These are phyloP conservation scores for Aspergillus versicolor DNA, from an alignment of 2,329 filamentous ascomycete species.

Conservation along the genomic window DNA sequence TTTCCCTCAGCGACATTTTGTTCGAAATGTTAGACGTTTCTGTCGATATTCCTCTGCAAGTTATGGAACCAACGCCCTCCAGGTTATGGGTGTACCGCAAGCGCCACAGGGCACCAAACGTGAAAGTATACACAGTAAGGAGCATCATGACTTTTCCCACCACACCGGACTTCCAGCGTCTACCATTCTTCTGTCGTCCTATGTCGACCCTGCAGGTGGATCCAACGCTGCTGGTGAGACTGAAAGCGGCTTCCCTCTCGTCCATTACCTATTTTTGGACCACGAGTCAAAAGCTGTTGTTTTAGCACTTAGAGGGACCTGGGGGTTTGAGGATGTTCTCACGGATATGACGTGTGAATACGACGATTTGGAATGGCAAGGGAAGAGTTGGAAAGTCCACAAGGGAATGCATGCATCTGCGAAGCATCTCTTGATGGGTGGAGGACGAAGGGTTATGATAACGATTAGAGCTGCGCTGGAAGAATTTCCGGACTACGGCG, in stretches of 20 bases:
- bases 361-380: constrained; percentile 60
- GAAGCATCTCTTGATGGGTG: constrained; percentile 64
- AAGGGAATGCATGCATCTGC: constrained; percentile 74
- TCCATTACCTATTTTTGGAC: constrained; percentile 72
- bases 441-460: constrained; percentile 64
- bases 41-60: constrained; percentile 49
- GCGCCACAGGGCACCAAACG: constrained; percentile 30
- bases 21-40: constrained; percentile 47
- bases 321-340: constrained; percentile 71
- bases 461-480: constrained; percentile 66
- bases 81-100: constrained; percentile 46
- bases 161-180: constrained; percentile 46
- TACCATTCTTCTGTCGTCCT: constrained; percentile 64
- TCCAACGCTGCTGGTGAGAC: constrained; percentile 65
- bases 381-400: constrained; percentile 66
- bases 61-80: constrained; percentile 47
- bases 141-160: constrained; percentile 47
- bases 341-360: constrained; percentile 75
- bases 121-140: constrained; percentile 37
- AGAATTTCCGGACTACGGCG: constrained; percentile 67
- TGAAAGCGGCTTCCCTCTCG: constrained; percentile 66
- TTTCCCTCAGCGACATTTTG: constrained; percentile 47
- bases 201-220: constrained; percentile 67
- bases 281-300: constrained; percentile 71
- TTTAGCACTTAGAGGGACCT: constrained; percentile 68